Evolutionary conservation across 202 grass and related monocot species (phyloP).

Genomic region (Brachypodium distachyon): DNA sequence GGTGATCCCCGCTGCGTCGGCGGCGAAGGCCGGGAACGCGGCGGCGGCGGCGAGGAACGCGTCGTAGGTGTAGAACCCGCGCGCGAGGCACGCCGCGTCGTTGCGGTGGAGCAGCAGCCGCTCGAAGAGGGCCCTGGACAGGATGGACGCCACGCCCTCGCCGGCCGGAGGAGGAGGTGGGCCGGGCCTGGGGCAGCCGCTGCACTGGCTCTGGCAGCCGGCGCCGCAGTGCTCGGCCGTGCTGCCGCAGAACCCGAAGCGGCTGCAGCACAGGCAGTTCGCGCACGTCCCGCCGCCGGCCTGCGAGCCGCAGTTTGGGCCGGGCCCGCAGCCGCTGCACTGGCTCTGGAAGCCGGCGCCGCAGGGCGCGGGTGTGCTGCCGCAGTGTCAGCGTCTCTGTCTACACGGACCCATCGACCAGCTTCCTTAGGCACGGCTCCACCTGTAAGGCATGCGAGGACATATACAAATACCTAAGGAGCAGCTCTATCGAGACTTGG

Average conservation of each 20-base stretch:
- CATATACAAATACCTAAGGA: too few relatives aligned
- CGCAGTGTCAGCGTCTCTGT: too few relatives aligned
- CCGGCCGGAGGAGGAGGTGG: neutral
- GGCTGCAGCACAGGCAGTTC: constrained; percentile 48
- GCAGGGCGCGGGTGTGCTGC: too few relatives aligned
- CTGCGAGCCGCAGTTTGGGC: constrained; percentile 32
- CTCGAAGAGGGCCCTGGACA: constrained; percentile 37
- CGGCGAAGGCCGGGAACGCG: constrained; percentile 35
- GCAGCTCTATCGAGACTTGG: too few relatives aligned
- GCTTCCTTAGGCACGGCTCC: too few relatives aligned
- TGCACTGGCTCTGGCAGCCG: constrained; percentile 64
- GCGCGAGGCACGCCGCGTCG: constrained; percentile 19
- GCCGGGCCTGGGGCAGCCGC: neutral
- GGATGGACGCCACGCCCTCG: neutral
- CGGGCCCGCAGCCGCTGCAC: too few relatives aligned
- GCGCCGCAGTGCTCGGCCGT: constrained; percentile 10
- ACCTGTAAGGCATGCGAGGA: too few relatives aligned
- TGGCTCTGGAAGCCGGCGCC: too few relatives aligned
- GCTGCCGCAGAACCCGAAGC: constrained; percentile 23
- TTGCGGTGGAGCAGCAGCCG: constrained; percentile 45
- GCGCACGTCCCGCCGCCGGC: constrained; percentile 17
- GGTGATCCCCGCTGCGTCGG: neutral
- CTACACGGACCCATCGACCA: too few relatives aligned
- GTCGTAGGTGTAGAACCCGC: constrained; percentile 57
- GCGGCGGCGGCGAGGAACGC: constrained; percentile 34